These are phyloP conservation scores for Apiotrichum veenhuisii DNA, from an alignment of 1,284 basidiomycete genomes.

Conservation along the genomic window DNA sequence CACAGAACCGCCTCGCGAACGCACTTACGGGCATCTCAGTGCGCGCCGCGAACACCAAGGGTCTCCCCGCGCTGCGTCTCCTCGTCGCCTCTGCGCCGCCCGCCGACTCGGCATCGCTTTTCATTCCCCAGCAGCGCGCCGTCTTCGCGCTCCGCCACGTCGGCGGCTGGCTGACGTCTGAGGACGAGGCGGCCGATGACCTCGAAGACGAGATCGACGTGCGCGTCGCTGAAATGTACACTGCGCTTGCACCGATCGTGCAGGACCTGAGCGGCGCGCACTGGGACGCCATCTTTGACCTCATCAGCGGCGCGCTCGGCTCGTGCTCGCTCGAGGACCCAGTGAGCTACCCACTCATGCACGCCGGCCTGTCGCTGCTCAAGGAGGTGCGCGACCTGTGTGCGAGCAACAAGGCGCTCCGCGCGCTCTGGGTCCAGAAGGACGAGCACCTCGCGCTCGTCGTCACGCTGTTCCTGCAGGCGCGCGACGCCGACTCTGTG, in stretches of 20 bases:
- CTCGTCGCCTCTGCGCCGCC: conserved; percentile 75
- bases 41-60: conserved; percentile 62
- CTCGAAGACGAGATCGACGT: conserved; percentile 70
- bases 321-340: conserved; percentile 64
- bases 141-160: conserved; percentile 86
- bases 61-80: conserved; percentile 65
- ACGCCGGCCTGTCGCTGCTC: conserved; percentile 67
- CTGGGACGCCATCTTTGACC: conserved; percentile 88
- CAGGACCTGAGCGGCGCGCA: conserved; percentile 82
- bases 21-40: conserved; percentile 67
- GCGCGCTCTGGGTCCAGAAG: conserved; percentile 61
- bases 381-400: conserved; percentile 67
- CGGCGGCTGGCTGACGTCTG: conserved; percentile 73
- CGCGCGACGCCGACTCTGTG: conserved; percentile 52
- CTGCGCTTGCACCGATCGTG: conserved; percentile 76
- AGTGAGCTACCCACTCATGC: conserved; percentile 60
- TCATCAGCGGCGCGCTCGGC: conserved; percentile 84
- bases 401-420: conserved; percentile 67
- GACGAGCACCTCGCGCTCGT: conserved; percentile 38
- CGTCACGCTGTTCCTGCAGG: conserved; percentile 39
- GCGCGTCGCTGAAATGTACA: conserved; percentile 69
- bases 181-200: conserved; percentile 63
- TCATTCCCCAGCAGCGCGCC: conserved; percentile 79
- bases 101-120: conserved; percentile 71
- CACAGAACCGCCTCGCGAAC: conserved; percentile 85